A percentile compares a stretch with the other conserved stretches of the same genome.
Evolutionary conservation across 495 filamentous ascomycete species (phyloP).

Genomic region (Penicillium egyptiacum): DNA sequence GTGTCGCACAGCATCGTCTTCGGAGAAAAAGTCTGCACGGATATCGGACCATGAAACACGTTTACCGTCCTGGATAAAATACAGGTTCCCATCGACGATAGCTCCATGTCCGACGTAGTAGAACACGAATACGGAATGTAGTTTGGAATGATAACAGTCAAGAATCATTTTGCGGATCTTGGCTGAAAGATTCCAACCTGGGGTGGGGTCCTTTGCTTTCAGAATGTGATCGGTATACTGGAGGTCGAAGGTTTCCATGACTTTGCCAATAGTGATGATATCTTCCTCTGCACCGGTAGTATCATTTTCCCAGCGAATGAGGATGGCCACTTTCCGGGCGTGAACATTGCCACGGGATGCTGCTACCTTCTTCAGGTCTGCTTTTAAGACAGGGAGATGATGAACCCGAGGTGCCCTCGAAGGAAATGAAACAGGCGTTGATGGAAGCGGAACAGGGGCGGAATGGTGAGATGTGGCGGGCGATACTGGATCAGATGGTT

Average conservation of each 20-base stretch:
- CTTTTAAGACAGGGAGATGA: not conserved
- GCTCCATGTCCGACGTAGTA: conserved; percentile 2
- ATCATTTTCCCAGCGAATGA: not conserved
- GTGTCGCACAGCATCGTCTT: not conserved
- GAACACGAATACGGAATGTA: not conserved
- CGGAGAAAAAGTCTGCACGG: not conserved
- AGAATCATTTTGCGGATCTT: not conserved
- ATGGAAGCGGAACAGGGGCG: not conserved
- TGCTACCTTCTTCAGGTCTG: not conserved
- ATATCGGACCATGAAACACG: not conserved
- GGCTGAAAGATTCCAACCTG: not conserved
- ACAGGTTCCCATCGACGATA: not conserved
- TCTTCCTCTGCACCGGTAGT: not conserved
- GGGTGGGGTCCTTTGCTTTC: not conserved
- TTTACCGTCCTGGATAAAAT: not conserved
- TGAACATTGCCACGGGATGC: not conserved
- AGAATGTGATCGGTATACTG: not conserved
- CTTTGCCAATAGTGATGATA: not conserved
- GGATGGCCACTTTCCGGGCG: not conserved
- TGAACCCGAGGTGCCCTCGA: not conserved
- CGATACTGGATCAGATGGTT: not conserved
- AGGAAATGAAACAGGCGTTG: not conserved
- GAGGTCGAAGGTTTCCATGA: not conserved
- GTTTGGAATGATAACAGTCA: not conserved
- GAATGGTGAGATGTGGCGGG: not conserved